These are phyloP conservation scores for Fusarium metavorans DNA, from an alignment of 2,329 filamentous ascomycete genomes.

Conservation along the genomic window DNA sequence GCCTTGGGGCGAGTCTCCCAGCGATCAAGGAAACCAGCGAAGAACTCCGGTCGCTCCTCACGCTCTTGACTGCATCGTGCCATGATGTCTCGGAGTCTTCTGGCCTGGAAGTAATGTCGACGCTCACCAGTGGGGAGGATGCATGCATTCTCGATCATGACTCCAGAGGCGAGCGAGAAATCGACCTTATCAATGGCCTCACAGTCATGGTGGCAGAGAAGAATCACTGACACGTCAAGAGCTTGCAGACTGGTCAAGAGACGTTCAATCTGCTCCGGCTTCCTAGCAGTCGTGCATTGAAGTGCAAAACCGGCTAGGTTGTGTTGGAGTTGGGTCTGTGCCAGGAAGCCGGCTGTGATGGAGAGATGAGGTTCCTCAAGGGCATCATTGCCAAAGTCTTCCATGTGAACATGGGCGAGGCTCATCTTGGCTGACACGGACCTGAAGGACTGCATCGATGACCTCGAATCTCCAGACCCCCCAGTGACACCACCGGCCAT, in stretches of 20 bases:
- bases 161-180: conserved; percentile 20
- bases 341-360: conserved; percentile 17
- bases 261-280: conserved; percentile 12
- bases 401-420: conserved; percentile 17
- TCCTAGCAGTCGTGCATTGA: background rate
- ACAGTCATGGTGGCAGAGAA: conserved; percentile 28
- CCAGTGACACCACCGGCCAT: conserved; percentile 18
- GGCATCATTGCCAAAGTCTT: conserved; percentile 16
- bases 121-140: conserved; percentile 30
- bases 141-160: conserved; percentile 32
- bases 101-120: conserved; percentile 28
- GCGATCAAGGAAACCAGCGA: conserved; percentile 29
- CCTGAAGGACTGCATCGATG: conserved; percentile 10
- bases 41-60: conserved; percentile 30
- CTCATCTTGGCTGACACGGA: conserved; percentile 22
- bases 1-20: conserved; percentile 23
- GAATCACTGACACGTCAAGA: conserved; percentile 18
- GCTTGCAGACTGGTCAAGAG: conserved; percentile 9
- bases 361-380: conserved; percentile 17
- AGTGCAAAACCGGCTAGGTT: conserved; percentile 18
- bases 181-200: conserved; percentile 22
- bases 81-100: conserved; percentile 27
- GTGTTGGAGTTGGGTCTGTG: conserved; percentile 8
- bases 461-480: conserved; percentile 9
- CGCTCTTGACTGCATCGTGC: conserved; percentile 19